Base-by-base conservation (phyloP, 2,329 filamentous ascomycete genomes). In the Purpureocillium lavendulum region DNA sequence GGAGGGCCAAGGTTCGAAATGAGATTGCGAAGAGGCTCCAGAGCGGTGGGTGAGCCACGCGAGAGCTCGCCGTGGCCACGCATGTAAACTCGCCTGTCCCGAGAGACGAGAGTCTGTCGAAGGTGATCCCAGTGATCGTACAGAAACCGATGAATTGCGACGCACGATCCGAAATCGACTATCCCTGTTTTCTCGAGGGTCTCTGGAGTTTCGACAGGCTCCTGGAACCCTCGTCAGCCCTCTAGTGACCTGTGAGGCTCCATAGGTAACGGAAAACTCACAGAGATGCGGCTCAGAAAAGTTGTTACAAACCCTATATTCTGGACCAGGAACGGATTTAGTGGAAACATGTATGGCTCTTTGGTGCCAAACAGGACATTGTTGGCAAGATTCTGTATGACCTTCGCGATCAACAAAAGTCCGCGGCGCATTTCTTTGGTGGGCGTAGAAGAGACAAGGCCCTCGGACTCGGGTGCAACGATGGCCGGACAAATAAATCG, bases 91-190 rank as follows among this genome's bases (percentile, higher is more conserved):
- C 71, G 69, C 37, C 73, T 67, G 50, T 82, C 77, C 42, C 74
- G 70, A 8, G 75, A 69, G 26, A 77, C 67, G 14, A 84, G 67
- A 31, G 76, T 77, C 49, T 83, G 80, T 35, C 77, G 67, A 14
- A 84, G 73, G 45, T 80, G 77, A 45, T 84, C 80, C 79, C 80
- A 83, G 45, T 84, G 77, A 44, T 84, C 80, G 49, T 84, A 84
- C 10, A 84, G 58, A 48, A 83, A 84, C 31, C 80, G 67, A 57
- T 84, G 80, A 12, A 84, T 61, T 2, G 79, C 73, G 16, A 84
- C 79, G 44, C 79, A 82, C n/a, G 79, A 82, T 26, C 80, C 80
- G 51, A 84, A 83, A 54, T 84, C 80, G 43, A 80, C 80, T 2
- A 73, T 71, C 41, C 80, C 74, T 4, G 59, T 59, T 30, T 62